Evolutionary conservation across 805 yeast species (phyloP), one percentile per base, ranked within the genome.

Genomic region (Saturnispora besseyi): DNA sequence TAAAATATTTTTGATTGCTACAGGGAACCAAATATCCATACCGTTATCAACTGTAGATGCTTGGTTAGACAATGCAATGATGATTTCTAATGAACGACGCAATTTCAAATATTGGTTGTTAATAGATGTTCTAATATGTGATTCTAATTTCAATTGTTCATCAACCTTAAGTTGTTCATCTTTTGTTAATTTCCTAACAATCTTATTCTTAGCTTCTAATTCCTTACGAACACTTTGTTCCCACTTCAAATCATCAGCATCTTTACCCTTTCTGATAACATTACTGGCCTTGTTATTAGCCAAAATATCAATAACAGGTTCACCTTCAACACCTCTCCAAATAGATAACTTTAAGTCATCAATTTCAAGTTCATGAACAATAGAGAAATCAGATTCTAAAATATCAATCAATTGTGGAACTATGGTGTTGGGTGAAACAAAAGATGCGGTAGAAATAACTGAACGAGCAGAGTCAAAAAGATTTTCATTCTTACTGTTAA

Each of bases 171-270:
- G 69, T 53, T 79, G 85, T 52, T 93, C 96, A 60, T 90, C 97
- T 55, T 80, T 83, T 3, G 95, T 75, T 38, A 82, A 69, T 59
- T 84, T 85, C 65, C 75, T 81, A n/a, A 61, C 57, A 2, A 48
- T 34, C 12, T 50, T 52, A 11, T 51, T 51, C 62, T 81, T 81
- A 48, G 73, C 72, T 1, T 84, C 81, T 34, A 89, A 71, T 59
- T 88, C 91, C 54, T 80, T 79, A 58, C 91, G 79, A 31, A 93
- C 76, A 46, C 77, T 77, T 57, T 83, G 89, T 62, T 93, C 99
- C 98, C 98, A 91, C 63, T 87, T 81, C 52, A 77, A 69, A 2
- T 90, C 84, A 58, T 84, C 95, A 58, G 87, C 87, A 59, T 89
- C 96, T 61, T 82, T 89, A 1, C 87, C 70, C 62, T 85, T 87